phyloP scores from a whole-genome alignment of 1,284 basidiomycete species.

The Agaricales sp. region DNA sequence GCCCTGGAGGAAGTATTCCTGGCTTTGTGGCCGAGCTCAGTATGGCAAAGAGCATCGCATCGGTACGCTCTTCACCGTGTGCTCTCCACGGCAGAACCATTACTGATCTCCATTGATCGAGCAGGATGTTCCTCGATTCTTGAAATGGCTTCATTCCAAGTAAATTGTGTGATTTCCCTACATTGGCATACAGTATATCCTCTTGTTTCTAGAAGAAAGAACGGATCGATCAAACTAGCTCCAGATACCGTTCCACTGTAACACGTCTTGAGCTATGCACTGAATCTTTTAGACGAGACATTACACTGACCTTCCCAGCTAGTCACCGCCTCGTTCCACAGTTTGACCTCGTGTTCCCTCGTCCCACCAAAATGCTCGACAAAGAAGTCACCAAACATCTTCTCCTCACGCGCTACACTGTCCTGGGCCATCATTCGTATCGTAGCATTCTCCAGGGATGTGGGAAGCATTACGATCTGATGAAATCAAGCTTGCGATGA shows the following conservation, averaged over 20 bases:
- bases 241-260: constrained; percentile 77
- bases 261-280: constrained; percentile 1
- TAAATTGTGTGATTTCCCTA: background rate
- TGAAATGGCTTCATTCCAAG: background rate
- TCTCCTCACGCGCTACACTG: constrained; percentile 71
- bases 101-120: background rate
- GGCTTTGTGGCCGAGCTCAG: constrained; percentile 46
- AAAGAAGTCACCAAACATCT: constrained; percentile 77
- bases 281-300: too few relatives aligned
- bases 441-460: constrained; percentile 74
- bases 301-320: constrained; percentile 77
- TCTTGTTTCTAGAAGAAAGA: constrained; percentile 6
- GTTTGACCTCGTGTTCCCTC: constrained; percentile 76
- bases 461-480: constrained; percentile 64
- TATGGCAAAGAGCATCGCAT: constrained; percentile 51
- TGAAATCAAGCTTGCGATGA: constrained; percentile 6
- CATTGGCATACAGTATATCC: background rate
- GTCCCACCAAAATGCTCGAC: constrained; percentile 94
- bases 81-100: constrained; percentile 1
- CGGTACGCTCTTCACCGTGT: constrained; percentile 27
- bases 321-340: constrained; percentile 87
- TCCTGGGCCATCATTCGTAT: constrained; percentile 65
- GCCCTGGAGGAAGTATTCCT: constrained; percentile 60
- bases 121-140: constrained; percentile 64
- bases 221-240: constrained; percentile 58